A percentile compares a stretch with the other conserved stretches of the same genome.
Conservation (phyloP, 2,329 filamentous ascomycete genomes). For the Cordyceps fumosorosea region DNA sequence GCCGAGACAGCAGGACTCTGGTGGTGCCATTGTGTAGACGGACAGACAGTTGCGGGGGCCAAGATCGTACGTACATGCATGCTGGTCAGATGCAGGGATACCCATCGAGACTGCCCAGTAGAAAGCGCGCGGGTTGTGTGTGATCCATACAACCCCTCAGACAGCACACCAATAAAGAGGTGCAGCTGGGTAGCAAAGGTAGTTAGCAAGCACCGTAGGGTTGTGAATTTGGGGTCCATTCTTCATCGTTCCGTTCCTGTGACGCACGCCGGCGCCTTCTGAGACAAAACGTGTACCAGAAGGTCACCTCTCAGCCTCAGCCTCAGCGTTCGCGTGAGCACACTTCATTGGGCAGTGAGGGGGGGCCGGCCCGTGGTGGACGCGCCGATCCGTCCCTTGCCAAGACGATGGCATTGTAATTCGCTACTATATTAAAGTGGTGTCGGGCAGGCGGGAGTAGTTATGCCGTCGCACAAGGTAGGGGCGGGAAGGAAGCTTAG, state of each 20-base stretch:
- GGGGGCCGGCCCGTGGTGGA: neutral
- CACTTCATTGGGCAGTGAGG: neutral
- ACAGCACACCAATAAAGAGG: neutral
- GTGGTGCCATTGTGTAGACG: constrained; percentile 47
- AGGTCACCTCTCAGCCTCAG: neutral
- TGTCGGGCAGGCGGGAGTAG: neutral
- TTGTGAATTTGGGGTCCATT: neutral
- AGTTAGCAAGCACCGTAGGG: neutral
- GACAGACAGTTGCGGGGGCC: neutral
- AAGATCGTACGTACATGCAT: neutral
- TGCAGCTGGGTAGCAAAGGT: neutral
- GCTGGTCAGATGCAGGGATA: neutral
- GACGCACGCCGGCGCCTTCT: neutral
- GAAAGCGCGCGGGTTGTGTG: neutral
- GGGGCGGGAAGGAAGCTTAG: neutral
- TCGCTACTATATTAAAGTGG: neutral
- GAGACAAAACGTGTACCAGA: neutral
- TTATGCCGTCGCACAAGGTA: neutral
- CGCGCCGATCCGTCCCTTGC: neutral
- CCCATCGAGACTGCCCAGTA: neutral
- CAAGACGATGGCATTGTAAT: neutral
- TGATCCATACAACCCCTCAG: neutral
- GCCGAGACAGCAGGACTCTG: constrained; percentile 70
- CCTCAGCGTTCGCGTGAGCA: neutral
- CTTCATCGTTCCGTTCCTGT: neutral